These are phyloP conservation scores for Atkinsonella texensis DNA, from an alignment of 2,329 filamentous ascomycete genomes.

Conservation along the genomic window DNA sequence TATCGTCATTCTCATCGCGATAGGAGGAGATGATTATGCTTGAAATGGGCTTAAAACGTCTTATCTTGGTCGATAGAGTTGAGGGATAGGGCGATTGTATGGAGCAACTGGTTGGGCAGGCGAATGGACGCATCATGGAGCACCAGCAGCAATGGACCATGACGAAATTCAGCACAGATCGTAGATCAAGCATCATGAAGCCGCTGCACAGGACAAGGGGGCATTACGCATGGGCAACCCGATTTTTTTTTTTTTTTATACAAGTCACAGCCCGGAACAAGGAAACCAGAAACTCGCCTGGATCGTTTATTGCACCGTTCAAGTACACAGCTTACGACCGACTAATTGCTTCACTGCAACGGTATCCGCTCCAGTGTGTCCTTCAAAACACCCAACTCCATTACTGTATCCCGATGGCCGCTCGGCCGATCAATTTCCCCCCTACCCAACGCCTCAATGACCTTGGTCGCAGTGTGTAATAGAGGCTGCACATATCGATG, in stretches of 20 bases:
- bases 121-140: too few relatives aligned
- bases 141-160: too few relatives aligned
- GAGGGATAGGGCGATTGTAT: too few relatives aligned
- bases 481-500: slow-evolving; percentile 47
- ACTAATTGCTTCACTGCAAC: slow-evolving; percentile 19
- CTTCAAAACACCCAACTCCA: slow-evolving; percentile 30
- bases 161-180: too few relatives aligned
- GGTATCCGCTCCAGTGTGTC: slow-evolving; percentile 30
- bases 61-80: background rate
- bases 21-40: slow-evolving; percentile 5
- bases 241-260: background rate
- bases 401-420: slow-evolving; percentile 17
- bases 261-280: background rate
- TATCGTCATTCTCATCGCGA: slow-evolving; percentile 9
- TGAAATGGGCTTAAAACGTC: background rate
- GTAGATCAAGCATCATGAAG: too few relatives aligned
- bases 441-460: slow-evolving; percentile 21
- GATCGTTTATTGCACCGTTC: background rate
- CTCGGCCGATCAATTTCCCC: slow-evolving; percentile 20
- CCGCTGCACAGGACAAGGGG: background rate
- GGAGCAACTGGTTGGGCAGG: too few relatives aligned
- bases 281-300: background rate
- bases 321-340: background rate
- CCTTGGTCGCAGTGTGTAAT: slow-evolving; percentile 26
- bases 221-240: background rate